These are phyloP conservation scores for Phellinidium pouzarii DNA, from an alignment of 1,284 basidiomycete species.

Conservation along the genomic window DNA sequence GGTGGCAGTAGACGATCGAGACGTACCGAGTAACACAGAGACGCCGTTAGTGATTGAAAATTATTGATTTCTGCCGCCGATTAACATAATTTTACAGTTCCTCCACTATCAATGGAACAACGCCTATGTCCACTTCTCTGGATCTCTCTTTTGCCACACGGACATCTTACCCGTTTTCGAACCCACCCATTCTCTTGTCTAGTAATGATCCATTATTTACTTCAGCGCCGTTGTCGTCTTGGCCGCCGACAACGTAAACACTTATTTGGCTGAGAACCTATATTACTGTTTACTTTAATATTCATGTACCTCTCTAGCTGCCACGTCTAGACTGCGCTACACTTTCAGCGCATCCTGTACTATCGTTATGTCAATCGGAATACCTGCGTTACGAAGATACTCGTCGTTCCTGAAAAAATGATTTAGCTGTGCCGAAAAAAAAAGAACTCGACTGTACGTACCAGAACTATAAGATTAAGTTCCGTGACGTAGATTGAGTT, in stretches of 20 bases:
- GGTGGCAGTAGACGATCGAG: slow-evolving; percentile 34
- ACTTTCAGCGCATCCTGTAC: slow-evolving; percentile 17
- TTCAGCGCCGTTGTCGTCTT: neutral
- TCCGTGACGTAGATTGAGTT: no score
- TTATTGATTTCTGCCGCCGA: neutral
- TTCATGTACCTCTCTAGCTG: neutral
- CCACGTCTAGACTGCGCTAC: slow-evolving; percentile 3
- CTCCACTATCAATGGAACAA: slow-evolving; percentile 11
- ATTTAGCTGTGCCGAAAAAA: neutral
- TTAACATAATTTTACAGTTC: slow-evolving; percentile 1
- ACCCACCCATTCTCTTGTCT: neutral
- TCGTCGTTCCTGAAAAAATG: slow-evolving; percentile 15
- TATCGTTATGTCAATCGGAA: slow-evolving; percentile 16
- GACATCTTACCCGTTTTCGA: slow-evolving; percentile 7
- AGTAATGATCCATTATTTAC: slow-evolving; percentile 1
- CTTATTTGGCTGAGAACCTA: slow-evolving; percentile 1
- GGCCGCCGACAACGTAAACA: neutral
- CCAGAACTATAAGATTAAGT: slow-evolving; percentile 14
- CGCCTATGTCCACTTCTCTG: neutral
- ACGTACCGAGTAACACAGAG: slow-evolving; percentile 2
- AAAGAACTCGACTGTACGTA: neutral
- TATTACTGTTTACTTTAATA: neutral
- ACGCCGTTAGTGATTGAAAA: slow-evolving; percentile 17
- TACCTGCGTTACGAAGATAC: slow-evolving; percentile 16
- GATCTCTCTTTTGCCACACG: slow-evolving; percentile 7